A percentile compares a stretch with the other conserved stretches of the same genome.
These are phyloP conservation scores for Chlorella sp. DNA, from an alignment of 139 green algal species.

Conservation along the genomic window DNA sequence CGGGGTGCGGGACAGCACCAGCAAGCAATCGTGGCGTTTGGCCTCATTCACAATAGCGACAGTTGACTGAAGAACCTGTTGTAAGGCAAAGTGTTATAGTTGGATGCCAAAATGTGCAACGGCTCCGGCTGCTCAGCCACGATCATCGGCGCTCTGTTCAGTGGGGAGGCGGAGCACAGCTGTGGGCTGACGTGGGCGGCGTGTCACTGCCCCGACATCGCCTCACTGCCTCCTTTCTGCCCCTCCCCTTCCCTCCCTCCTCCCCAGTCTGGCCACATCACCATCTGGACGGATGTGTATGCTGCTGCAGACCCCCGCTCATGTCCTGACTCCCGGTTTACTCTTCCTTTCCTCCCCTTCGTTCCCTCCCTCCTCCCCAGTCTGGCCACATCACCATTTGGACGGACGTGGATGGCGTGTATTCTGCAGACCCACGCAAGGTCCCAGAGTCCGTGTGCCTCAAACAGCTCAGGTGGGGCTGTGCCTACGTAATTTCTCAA, in stretches of 20 bases:
- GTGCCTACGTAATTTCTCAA: not conserved
- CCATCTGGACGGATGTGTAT: too few relatives aligned
- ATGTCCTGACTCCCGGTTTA: not conserved
- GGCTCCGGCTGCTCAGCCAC: too few relatives aligned
- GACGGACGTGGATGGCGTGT: constrained; percentile 98
- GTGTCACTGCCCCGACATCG: too few relatives aligned
- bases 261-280: constrained; percentile 35
- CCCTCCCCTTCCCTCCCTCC: not conserved
- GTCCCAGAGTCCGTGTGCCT: constrained; percentile 84
- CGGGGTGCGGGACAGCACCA: not conserved
- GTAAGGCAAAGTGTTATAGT: too few relatives aligned
- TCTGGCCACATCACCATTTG: constrained; percentile 93
- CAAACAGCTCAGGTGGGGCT: constrained; percentile 35
- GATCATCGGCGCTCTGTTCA: not conserved
- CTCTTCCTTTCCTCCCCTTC: not conserved
- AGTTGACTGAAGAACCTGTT: too few relatives aligned
- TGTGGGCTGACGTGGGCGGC: too few relatives aligned
- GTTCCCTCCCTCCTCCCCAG: not conserved
- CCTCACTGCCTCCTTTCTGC: too few relatives aligned
- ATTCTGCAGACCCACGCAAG: constrained; percentile 94
- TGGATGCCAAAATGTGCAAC: too few relatives aligned
- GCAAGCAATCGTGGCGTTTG: not conserved
- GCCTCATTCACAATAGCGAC: too few relatives aligned
- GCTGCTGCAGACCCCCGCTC: too few relatives aligned
- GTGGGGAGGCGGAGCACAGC: not conserved